Percentiles rank a stretch among this genome's conserved stretches.
Evolutionary conservation across 805 yeast genomes (phyloP).

Genomic region (Metschnikowia colocasiae): DNA sequence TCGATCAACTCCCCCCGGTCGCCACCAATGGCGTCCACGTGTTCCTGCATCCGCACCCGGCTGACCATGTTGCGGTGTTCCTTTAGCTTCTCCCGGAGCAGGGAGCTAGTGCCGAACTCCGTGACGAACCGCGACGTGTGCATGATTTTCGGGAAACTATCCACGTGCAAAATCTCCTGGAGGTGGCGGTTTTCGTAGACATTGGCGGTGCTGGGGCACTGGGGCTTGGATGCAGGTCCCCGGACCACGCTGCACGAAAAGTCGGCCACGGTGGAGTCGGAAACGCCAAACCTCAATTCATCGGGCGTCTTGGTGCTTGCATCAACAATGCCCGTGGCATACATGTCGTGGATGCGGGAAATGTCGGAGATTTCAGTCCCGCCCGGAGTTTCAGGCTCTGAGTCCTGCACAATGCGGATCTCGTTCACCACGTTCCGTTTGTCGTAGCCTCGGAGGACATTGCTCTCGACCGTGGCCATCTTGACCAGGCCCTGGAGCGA

Average conservation of each 20-base stretch:
- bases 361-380: neutral
- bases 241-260: slow-evolving; percentile 1
- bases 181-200: slow-evolving; percentile 15
- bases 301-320: neutral
- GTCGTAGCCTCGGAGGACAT: slow-evolving; percentile 39
- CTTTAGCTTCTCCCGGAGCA: slow-evolving; percentile 27
- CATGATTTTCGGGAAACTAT: slow-evolving; percentile 29
- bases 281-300: neutral
- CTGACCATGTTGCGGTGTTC: slow-evolving; percentile 19
- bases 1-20: slow-evolving; percentile 55
- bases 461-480: slow-evolving; percentile 45
- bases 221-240: neutral
- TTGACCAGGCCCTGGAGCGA: slow-evolving; percentile 29
- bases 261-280: neutral
- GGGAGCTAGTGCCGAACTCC: slow-evolving; percentile 26
- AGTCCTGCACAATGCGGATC: slow-evolving; percentile 17
- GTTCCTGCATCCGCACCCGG: slow-evolving; percentile 17
- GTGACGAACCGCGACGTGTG: slow-evolving; percentile 9
- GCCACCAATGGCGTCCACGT: slow-evolving; percentile 32
- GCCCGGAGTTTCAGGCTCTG: neutral
- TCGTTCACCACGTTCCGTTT: slow-evolving; percentile 48
- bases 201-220: neutral
- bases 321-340: neutral
- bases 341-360: neutral
- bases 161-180: slow-evolving; percentile 22